Conservation (phyloP, 306 rosid species). For the Fragaria iinumae region DNA sequence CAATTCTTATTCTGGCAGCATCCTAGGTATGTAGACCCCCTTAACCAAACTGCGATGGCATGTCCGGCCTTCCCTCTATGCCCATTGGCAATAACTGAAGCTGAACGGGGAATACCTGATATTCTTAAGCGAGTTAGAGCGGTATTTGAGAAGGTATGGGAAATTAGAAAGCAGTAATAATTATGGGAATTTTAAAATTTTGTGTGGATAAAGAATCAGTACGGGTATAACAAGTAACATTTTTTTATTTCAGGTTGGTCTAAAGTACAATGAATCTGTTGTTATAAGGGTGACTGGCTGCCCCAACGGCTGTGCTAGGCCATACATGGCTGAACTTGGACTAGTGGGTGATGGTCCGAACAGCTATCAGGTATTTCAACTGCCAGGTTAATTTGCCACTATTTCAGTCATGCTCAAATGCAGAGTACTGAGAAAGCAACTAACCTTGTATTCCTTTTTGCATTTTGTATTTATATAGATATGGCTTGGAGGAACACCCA, state of each 20-base stretch:
- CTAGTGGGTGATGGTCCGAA: slow-evolving; percentile 97
- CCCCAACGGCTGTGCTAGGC: slow-evolving; percentile 95
- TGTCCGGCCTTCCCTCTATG: slow-evolving; percentile 98
- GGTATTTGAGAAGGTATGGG: slow-evolving; percentile 83
- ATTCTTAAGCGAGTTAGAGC: slow-evolving; percentile 89
- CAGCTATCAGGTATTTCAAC: slow-evolving; percentile 82
- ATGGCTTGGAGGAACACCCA: slow-evolving; percentile 92
- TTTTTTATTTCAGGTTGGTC: slow-evolving; percentile 68
- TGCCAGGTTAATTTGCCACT: slow-evolving; percentile 10
- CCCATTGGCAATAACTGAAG: slow-evolving; percentile 94
- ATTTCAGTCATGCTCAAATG: not conserved
- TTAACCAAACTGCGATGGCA: slow-evolving; percentile 94
- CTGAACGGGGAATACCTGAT: slow-evolving; percentile 91
- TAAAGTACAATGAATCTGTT: slow-evolving; percentile 80
- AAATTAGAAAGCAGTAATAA: not conserved
- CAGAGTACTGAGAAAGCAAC: slow-evolving; percentile 4
- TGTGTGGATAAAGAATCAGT: slow-evolving; percentile 7
- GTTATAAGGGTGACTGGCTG: slow-evolving; percentile 95
- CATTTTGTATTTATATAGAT: slow-evolving; percentile 37
- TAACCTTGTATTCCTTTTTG: slow-evolving; percentile 4
- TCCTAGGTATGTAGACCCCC: slow-evolving; percentile 89
- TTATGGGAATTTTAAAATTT: not conserved
- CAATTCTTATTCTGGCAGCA: slow-evolving; percentile 46
- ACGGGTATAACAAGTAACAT: slow-evolving; percentile 7
- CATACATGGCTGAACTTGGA: slow-evolving; percentile 99